Percentiles rank a stretch among this genome's conserved stretches.
Evolutionary conservation across 805 yeast genomes (phyloP).

Genomic region (Wickerhamomyces ciferrii): DNA sequence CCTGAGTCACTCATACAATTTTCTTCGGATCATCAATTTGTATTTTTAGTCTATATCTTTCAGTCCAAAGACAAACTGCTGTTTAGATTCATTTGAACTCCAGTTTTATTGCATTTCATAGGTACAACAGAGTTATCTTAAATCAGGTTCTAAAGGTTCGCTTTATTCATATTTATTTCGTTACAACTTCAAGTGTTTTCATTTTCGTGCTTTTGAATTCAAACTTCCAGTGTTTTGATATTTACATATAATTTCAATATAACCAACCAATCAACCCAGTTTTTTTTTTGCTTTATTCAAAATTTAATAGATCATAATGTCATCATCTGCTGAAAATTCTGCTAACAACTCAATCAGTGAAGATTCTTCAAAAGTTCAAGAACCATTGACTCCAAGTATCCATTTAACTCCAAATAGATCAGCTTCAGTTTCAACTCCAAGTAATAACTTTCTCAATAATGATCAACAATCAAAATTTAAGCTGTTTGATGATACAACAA

Average conservation of each 20-base stretch:
- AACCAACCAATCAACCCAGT: too few species aligned
- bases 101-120: not conserved
- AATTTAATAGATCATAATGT: constrained; percentile 4
- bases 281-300: too few species aligned
- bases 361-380: constrained; percentile 4
- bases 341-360: constrained; percentile 12
- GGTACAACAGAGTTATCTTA: not conserved
- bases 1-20: not conserved
- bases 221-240: too few species aligned
- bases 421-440: constrained; percentile 14
- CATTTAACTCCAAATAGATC: constrained; percentile 12
- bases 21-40: not conserved
- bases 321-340: constrained; percentile 10
- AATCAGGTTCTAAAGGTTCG: too few species aligned
- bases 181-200: not conserved
- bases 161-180: not conserved
- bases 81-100: not conserved
- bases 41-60: not conserved
- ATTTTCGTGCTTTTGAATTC: too few species aligned
- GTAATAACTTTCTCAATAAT: constrained; percentile 1
- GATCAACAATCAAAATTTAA: constrained; percentile 14
- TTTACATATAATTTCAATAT: too few species aligned
- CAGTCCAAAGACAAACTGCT: not conserved
- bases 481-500: constrained; percentile 12
- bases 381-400: constrained; percentile 11